phyloP scores from a whole-genome alignment of 148 eudicot genomes.

The Rhododendron simsii region DNA sequence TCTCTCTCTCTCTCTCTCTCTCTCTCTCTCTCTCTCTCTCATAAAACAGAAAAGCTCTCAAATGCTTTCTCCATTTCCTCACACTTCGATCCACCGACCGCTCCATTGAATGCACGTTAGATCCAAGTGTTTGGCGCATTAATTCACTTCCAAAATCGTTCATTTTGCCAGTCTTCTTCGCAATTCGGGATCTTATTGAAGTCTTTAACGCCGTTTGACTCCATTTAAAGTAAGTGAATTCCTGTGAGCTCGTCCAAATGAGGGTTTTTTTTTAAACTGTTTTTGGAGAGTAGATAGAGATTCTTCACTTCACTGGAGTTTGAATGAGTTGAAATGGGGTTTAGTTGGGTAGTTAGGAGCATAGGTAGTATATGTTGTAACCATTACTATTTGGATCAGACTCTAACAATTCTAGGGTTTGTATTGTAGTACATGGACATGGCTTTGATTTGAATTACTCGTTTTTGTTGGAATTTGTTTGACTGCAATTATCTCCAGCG shows the following conservation, averaged over 20 bases:
- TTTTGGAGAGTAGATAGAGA: background rate
- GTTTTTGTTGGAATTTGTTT: background rate
- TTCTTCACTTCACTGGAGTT: background rate
- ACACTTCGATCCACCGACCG: constrained; percentile 9
- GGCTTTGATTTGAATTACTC: background rate
- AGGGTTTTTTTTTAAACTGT: background rate
- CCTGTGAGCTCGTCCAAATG: background rate
- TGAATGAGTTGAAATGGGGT: background rate
- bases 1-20: too few species aligned
- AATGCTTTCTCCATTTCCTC: background rate
- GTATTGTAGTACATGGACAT: background rate
- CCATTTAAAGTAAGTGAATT: constrained; percentile 5
- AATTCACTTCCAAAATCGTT: background rate
- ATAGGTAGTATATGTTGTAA: background rate
- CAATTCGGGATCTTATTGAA: background rate
- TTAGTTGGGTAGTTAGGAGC: background rate
- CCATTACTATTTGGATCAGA: background rate
- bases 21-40: constrained; percentile 9
- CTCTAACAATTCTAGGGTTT: constrained; percentile 2
- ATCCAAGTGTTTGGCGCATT: constrained; percentile 1
- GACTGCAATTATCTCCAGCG: background rate
- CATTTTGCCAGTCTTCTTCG: background rate
- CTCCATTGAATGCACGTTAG: background rate
- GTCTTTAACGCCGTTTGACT: constrained; percentile 11
- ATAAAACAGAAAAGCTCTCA: background rate